phyloP scores from a whole-genome alignment of 148 eudicot species.

The Dianthus caryophyllus region DNA sequence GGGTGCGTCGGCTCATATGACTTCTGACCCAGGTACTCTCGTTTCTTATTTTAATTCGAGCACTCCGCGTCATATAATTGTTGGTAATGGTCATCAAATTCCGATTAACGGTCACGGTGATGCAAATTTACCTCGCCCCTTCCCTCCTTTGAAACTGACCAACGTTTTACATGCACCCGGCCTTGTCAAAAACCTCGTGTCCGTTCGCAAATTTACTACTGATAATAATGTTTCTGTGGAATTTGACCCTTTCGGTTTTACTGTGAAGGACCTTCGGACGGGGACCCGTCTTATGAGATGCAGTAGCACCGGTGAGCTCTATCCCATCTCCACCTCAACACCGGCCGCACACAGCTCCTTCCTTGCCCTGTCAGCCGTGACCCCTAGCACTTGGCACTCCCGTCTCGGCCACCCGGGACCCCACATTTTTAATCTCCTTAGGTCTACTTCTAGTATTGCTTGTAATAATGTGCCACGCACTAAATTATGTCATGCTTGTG shows the following conservation, averaged over 20 bases:
- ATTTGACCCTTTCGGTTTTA: conserved; percentile 3
- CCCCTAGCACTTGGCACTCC: neutral
- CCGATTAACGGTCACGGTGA: too few relatives aligned
- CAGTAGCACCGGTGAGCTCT: neutral
- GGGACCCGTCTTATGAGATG: conserved; percentile 7
- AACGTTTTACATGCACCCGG: too few relatives aligned
- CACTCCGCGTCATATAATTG: too few relatives aligned
- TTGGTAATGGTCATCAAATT: too few relatives aligned
- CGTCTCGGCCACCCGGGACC: neutral
- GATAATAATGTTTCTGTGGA: neutral
- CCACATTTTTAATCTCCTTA: neutral
- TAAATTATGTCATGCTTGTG: neutral
- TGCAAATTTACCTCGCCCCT: too few relatives aligned
- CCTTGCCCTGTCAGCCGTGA: neutral
- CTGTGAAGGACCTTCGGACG: neutral
- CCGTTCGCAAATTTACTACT: neutral
- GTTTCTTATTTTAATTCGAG: too few relatives aligned
- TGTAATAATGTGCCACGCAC: neutral
- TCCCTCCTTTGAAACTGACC: too few relatives aligned
- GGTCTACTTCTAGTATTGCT: neutral
- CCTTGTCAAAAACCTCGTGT: too few relatives aligned
- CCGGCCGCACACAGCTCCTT: neutral
- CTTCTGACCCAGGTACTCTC: too few relatives aligned
- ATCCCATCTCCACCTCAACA: neutral
- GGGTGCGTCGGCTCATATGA: too few relatives aligned